Evolutionary conservation across 345 rosid species (phyloP).

Genomic region (Anacardium occidentale): DNA sequence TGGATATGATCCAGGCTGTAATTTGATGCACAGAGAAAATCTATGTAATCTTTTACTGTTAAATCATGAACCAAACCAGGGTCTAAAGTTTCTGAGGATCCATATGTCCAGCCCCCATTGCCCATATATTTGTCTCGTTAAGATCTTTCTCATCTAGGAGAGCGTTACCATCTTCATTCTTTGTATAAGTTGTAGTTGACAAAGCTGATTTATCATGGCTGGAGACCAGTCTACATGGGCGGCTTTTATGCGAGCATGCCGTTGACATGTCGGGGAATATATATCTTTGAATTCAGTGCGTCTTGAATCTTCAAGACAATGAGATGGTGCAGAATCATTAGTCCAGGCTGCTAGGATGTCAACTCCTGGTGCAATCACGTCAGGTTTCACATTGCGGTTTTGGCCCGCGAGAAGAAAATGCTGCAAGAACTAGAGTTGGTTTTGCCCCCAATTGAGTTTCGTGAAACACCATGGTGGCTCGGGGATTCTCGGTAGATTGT

Average conservation of each 20-base stretch:
- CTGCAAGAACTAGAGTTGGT: constrained; percentile 37
- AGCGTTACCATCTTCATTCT: constrained; percentile 11
- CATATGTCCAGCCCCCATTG: constrained; percentile 27
- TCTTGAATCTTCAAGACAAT: background rate
- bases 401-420: constrained; percentile 48
- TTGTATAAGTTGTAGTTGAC: constrained; percentile 22
- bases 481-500: constrained; percentile 14
- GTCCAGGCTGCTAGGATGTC: constrained; percentile 47
- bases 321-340: background rate
- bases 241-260: constrained; percentile 24
- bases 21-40: constrained; percentile 22
- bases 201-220: constrained; percentile 21
- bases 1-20: background rate
- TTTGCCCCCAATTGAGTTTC: constrained; percentile 29
- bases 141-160: background rate
- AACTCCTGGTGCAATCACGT: constrained; percentile 42
- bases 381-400: constrained; percentile 35
- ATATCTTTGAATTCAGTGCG: constrained; percentile 16
- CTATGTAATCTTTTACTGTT: constrained; percentile 13
- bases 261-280: constrained; percentile 21
- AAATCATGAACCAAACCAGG: constrained; percentile 24
- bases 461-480: constrained; percentile 26
- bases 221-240: constrained; percentile 24
- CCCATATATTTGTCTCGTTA: background rate
- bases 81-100: constrained; percentile 19